Evolutionary conservation across 2,329 filamentous ascomycete genomes (phyloP), one percentile per base, ranked within the genome.

Genomic region (Sarocladium oryzae): DNA sequence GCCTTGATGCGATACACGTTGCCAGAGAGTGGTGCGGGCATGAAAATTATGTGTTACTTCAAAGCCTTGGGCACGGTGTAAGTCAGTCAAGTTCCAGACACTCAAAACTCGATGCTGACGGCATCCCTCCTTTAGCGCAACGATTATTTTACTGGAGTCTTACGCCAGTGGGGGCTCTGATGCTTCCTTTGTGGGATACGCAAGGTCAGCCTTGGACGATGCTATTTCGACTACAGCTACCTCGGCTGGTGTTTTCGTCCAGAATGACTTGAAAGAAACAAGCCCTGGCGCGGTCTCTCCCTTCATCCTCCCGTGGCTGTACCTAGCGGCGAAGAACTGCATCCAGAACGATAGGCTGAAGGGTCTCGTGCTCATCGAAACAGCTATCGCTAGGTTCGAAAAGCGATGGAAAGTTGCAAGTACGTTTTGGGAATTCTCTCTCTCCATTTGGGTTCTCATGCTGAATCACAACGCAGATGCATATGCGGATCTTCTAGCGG

Each of bases 351-450:
- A 20, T n/a, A 16, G 18, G 20, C 15, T 2, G 20, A 37, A 40
- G 23, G 26, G 35, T n/a, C 49, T 51, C 6, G 18, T 21, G 15
- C 35, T 41, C 8, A 40, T 51, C 11, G 21, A 51, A 28, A 43
- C 21, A 15, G 49, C 36, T n/a, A 18, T 51, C n/a, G 21, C 7
- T 11, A 51, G 35, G 21, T 38, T 51, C 11, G 23, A 40, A 15
- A 10, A 15, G 15, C 40, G 28, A 33, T 51, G 49, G 49, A 51
- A 30, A 51, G 49, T 36, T 18, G 49, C 49, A 40, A 32, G 60
- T 51, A 10, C 45, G 35, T 51, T 37, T 6, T 9, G 35, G 55
- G 56, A 38, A 54, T 24, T n/a, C 4, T 10, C 11, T 3, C 2
- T 11, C 16, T 23, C 11, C 5, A 26, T 33, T 16, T 23, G 28